Percentiles rank a stretch among this genome's conserved stretches.
These are phyloP conservation scores for Emericellopsis atlantica DNA, from an alignment of 2,329 filamentous ascomycete genomes.

Conservation along the genomic window DNA sequence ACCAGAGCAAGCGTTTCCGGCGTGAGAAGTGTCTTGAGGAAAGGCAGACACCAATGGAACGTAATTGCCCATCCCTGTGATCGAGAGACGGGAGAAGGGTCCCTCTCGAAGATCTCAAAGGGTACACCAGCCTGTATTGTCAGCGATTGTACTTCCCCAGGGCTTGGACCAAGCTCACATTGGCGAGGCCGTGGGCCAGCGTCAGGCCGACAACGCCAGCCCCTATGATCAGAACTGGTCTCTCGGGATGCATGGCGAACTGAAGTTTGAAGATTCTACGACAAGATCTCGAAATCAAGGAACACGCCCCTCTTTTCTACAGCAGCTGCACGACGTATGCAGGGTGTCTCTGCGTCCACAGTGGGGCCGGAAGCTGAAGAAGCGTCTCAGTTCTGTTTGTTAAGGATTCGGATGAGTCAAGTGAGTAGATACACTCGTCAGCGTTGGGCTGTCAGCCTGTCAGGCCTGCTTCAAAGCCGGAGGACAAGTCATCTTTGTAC, in stretches of 20 bases:
- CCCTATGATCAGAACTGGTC: conserved; percentile 21
- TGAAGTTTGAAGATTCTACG: too few species aligned
- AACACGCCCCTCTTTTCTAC: not conserved
- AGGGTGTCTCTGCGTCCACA: too few species aligned
- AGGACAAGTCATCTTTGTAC: too few species aligned
- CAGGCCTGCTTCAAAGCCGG: too few species aligned
- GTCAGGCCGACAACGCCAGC: conserved; percentile 22
- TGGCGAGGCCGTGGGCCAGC: conserved; percentile 21
- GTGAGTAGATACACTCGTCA: too few species aligned
- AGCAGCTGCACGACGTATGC: too few species aligned
- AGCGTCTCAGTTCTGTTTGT: too few species aligned
- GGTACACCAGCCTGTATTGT: conserved; percentile 13
- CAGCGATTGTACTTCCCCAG: not conserved
- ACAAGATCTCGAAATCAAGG: not conserved
- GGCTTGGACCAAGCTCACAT: conserved; percentile 8
- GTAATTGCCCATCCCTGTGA: conserved; percentile 41
- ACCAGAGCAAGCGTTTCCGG: conserved; percentile 2
- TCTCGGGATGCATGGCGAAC: not conserved
- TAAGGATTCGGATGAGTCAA: too few species aligned
- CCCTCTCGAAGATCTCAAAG: conserved; percentile 16
- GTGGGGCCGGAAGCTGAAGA: too few species aligned
- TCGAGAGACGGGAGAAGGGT: conserved; percentile 5
- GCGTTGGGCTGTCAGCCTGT: too few species aligned
- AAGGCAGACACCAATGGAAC: conserved; percentile 35
- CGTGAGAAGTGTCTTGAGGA: conserved; percentile 2